Conservation (phyloP, 2,329 filamentous ascomycete genomes). For the Colletotrichum neosansevieriae region DNA sequence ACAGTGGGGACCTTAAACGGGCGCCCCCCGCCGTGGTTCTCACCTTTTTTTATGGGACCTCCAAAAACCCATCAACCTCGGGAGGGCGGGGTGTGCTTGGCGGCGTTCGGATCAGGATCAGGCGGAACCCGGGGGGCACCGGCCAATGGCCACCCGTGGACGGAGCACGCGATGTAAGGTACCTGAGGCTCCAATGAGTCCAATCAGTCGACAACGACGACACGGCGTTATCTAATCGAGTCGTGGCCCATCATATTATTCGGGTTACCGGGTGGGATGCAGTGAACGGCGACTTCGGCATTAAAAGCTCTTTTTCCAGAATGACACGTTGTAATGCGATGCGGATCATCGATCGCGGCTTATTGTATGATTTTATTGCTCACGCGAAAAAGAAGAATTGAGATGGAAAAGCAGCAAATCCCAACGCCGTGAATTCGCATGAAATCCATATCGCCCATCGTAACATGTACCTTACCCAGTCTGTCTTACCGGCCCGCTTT, state of each 20-base stretch:
- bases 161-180: conserved; percentile 15
- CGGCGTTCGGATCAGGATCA: conserved; percentile 14
- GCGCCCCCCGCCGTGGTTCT: background rate
- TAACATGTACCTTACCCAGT: conserved; percentile 28
- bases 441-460: conserved; percentile 30
- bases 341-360: conserved; percentile 5
- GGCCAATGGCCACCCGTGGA: conserved; percentile 18
- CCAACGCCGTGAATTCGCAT: conserved; percentile 34
- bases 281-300: background rate
- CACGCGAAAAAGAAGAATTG: conserved; percentile 7
- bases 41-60: background rate
- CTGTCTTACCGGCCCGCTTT: conserved; percentile 27
- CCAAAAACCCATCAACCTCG: conserved; percentile 1
- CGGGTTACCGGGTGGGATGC: conserved; percentile 2
- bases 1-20: conserved; percentile 21
- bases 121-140: background rate
- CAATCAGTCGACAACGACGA: background rate
- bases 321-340: background rate
- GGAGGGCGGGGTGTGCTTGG: conserved; percentile 9
- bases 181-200: background rate
- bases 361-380: conserved; percentile 16
- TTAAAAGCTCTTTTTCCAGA: background rate
- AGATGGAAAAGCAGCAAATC: conserved; percentile 5
- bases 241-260: background rate
- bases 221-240: background rate